phyloP scores from a whole-genome alignment of 2,329 filamentous ascomycete species.

The Sporothrix inflata region DNA sequence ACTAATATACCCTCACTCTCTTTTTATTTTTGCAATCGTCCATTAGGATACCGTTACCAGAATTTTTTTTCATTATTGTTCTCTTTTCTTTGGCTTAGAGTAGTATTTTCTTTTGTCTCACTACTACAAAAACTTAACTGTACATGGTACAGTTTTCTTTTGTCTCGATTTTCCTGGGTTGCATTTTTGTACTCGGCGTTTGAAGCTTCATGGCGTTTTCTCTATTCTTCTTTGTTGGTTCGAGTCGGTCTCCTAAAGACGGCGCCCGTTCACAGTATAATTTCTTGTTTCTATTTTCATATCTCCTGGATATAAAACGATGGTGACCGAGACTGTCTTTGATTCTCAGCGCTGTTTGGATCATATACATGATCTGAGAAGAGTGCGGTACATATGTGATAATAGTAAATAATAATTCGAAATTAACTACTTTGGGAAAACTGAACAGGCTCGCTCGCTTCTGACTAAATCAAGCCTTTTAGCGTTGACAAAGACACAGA shows the following conservation, averaged over 20 bases:
- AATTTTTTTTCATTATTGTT: neutral
- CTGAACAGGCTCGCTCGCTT: conserved; percentile 25
- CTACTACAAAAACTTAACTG: neutral
- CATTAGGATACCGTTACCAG: neutral
- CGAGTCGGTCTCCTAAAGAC: neutral
- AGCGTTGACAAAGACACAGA: conserved; percentile 3
- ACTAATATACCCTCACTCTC: conserved; percentile 21
- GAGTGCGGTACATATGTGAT: neutral
- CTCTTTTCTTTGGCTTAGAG: neutral
- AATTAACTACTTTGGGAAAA: conserved; percentile 23
- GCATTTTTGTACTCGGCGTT: neutral
- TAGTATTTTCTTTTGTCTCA: neutral
- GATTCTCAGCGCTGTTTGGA: neutral
- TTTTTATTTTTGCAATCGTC: neutral
- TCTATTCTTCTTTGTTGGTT: neutral
- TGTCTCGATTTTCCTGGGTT: conserved; percentile 1
- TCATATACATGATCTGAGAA: neutral
- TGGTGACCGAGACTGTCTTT: neutral
- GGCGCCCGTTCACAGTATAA: neutral
- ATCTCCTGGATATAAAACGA: neutral
- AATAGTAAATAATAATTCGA: neutral
- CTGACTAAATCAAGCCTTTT: neutral
- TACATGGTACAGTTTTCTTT: neutral
- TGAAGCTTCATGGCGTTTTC: neutral
- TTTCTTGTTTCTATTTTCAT: neutral